Percentiles rank a stretch among this genome's conserved stretches.
phyloP scores from a whole-genome alignment of 2,329 filamentous ascomycete species.

The Grosmannia penicillata region DNA sequence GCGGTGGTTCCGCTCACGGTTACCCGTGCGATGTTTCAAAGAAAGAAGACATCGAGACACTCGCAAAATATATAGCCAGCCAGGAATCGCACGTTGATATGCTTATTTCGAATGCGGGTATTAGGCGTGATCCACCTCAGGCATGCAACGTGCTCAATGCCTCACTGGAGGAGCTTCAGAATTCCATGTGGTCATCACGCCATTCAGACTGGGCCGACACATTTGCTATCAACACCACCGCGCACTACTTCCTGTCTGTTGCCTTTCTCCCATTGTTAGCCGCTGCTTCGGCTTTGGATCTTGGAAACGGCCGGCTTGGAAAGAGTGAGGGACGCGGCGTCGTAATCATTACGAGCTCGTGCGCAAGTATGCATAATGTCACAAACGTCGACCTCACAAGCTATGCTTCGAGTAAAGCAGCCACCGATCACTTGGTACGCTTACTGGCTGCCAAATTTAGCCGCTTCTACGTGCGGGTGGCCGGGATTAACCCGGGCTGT shows the following conservation, averaged over 20 bases:
- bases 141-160: constrained; percentile 7
- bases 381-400: constrained; percentile 37
- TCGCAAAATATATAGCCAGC: constrained; percentile 40
- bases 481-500: constrained; percentile 16
- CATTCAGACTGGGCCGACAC: constrained; percentile 43
- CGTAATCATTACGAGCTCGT: constrained; percentile 28
- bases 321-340: constrained; percentile 8
- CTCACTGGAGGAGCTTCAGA: constrained; percentile 9
- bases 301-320: not conserved
- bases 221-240: constrained; percentile 63
- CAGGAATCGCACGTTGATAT: constrained; percentile 35
- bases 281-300: constrained; percentile 22
- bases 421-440: constrained; percentile 33
- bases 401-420: constrained; percentile 35
- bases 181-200: constrained; percentile 48
- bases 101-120: constrained; percentile 8
- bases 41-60: constrained; percentile 40
- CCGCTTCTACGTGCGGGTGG: constrained; percentile 17
- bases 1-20: constrained; percentile 18
- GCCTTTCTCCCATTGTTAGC: constrained; percentile 48
- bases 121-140: constrained; percentile 6
- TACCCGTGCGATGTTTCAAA: constrained; percentile 42
- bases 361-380: constrained; percentile 14
- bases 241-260: constrained; percentile 49
- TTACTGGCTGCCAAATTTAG: constrained; percentile 32